Evolutionary conservation across 768 basidiomycete genomes (phyloP).

Genomic region (Fomitopsis serialis): DNA sequence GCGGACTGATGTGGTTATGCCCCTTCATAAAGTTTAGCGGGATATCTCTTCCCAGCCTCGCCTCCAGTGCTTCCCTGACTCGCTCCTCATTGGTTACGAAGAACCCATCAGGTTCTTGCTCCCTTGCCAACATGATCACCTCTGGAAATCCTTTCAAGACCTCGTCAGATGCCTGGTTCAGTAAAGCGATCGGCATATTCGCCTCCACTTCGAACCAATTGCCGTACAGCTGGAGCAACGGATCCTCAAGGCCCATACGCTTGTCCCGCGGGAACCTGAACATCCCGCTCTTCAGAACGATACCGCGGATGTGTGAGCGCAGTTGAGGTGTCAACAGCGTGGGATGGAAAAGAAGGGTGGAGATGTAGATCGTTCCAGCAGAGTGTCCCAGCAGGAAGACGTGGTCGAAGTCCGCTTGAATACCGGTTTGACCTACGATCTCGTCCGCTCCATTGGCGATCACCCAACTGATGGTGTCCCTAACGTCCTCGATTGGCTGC

Average conservation of each 20-base stretch:
- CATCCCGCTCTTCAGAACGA: conserved; percentile 41
- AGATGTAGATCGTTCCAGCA: conserved; percentile 48
- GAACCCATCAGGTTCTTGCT: conserved; percentile 50
- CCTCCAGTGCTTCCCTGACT: conserved; percentile 35
- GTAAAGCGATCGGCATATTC: conserved; percentile 37
- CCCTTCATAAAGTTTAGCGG: conserved; percentile 34
- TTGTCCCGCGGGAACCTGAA: conserved; percentile 28
- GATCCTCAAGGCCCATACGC: not conserved
- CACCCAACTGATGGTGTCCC: conserved; percentile 49
- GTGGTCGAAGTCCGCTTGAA: conserved; percentile 32
- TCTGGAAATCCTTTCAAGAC: conserved; percentile 36
- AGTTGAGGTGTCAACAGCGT: conserved; percentile 10
- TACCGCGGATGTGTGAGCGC: conserved; percentile 35
- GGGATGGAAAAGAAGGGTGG: conserved; percentile 39
- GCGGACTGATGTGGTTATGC: conserved; percentile 61
- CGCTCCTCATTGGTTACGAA: conserved; percentile 28
- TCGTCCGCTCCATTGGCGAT: conserved; percentile 27
- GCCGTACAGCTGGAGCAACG: conserved; percentile 23
- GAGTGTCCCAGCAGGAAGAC: conserved; percentile 57
- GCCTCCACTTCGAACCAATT: conserved; percentile 29
- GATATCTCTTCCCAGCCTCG: conserved; percentile 27
- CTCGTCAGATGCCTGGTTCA: conserved; percentile 30
- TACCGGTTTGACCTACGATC: conserved; percentile 7
- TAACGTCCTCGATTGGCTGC: conserved; percentile 47
- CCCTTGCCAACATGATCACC: conserved; percentile 43